Percentiles rank a stretch among this genome's conserved stretches.
phyloP scores from a whole-genome alignment of 2,329 filamentous ascomycete species.

The Triangularia setosa region DNA sequence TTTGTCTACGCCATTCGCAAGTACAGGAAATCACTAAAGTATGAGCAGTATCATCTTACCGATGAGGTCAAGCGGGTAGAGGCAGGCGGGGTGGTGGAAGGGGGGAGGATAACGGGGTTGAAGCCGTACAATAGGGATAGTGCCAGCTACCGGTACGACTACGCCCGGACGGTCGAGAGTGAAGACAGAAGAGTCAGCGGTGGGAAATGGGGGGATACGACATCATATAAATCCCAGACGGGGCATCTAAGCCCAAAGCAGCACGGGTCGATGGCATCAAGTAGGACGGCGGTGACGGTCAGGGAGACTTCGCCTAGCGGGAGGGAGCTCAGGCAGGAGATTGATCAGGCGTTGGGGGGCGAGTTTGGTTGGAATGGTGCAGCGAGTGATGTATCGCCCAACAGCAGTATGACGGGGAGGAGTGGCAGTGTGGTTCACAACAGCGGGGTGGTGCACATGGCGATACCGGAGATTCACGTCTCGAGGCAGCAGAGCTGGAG shows the following conservation, averaged over 20 bases:
- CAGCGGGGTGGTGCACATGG: conserved; percentile 13
- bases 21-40: conserved; percentile 45
- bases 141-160: neutral
- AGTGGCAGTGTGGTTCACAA: conserved; percentile 22
- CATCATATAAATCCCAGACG: neutral
- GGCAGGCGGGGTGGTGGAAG: neutral
- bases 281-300: conserved; percentile 24
- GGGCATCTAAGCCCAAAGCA: conserved; percentile 20
- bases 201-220: neutral
- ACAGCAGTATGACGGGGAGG: conserved; percentile 5
- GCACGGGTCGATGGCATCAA: conserved; percentile 26
- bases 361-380: conserved; percentile 33
- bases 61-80: conserved; percentile 38
- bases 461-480: conserved; percentile 3
- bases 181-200: neutral
- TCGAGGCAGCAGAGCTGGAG: conserved; percentile 24
- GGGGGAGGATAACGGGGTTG: neutral
- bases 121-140: neutral
- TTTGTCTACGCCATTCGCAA: conserved; percentile 46
- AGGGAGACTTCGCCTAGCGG: conserved; percentile 13
- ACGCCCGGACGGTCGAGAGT: neutral
- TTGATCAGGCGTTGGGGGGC: conserved; percentile 32
- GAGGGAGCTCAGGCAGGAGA: conserved; percentile 20
- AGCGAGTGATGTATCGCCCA: neutral
- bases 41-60: conserved; percentile 49